A percentile compares a stretch with the other conserved stretches of the same genome.
phyloP scores from a whole-genome alignment of 176 grass and related monocot genomes.

The Zizania latifolia region DNA sequence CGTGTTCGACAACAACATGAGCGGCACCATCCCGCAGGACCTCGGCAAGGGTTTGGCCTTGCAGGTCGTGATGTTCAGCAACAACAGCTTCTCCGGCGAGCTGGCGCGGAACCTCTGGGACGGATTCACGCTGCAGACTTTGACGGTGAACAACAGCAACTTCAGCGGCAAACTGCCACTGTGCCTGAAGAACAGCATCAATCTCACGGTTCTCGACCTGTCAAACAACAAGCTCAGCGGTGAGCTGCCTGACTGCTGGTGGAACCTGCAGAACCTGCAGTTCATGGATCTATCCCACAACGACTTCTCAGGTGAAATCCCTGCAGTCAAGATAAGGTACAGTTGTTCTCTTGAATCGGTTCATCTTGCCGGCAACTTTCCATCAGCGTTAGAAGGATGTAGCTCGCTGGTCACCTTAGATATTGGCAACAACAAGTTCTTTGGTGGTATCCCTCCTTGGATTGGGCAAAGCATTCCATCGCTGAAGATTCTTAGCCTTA shows the following conservation, averaged over 20 bases:
- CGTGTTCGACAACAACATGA: conserved; percentile 53
- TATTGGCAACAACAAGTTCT: conserved; percentile 40
- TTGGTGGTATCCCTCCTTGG: conserved; percentile 40
- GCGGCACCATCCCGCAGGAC: conserved; percentile 42
- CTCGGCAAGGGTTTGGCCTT: conserved; percentile 41
- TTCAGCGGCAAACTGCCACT: conserved; percentile 54
- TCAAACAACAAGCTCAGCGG: background rate
- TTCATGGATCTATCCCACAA: background rate
- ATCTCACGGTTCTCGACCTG: too few species aligned
- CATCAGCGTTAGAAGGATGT: conserved; percentile 14
- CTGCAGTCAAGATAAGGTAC: background rate
- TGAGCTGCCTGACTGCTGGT: background rate
- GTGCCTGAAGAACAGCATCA: too few species aligned
- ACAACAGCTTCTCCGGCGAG: conserved; percentile 63
- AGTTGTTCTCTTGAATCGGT: conserved; percentile 22
- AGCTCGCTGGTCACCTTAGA: conserved; percentile 19
- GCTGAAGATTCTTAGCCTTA: conserved; percentile 29
- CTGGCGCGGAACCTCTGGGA: conserved; percentile 45
- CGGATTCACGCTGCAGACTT: conserved; percentile 23
- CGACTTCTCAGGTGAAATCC: background rate
- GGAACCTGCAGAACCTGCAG: background rate
- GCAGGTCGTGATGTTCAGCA: conserved; percentile 27
- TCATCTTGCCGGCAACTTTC: conserved; percentile 28
- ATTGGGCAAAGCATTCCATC: conserved; percentile 26
- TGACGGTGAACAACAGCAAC: conserved; percentile 47